phyloP scores from a whole-genome alignment of 2,329 filamentous ascomycete species.

The Trichoderma atrobrunneum region DNA sequence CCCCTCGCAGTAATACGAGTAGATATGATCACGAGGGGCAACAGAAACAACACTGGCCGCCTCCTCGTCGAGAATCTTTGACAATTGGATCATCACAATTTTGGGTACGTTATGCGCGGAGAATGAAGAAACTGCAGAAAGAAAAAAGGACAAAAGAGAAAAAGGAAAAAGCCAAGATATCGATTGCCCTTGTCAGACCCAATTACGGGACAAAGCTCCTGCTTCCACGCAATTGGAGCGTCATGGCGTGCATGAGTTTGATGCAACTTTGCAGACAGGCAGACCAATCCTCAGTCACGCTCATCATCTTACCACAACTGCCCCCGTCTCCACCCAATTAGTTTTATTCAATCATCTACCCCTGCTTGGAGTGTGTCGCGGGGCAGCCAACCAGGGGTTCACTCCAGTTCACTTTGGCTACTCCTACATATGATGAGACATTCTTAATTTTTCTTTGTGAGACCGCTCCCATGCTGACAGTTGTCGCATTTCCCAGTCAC shows the following conservation, averaged over 20 bases:
- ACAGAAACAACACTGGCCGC: conserved; percentile 39
- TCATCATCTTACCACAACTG: conserved; percentile 16
- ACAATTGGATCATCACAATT: conserved; percentile 37
- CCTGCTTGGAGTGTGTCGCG: conserved; percentile 19
- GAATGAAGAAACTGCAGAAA: background rate
- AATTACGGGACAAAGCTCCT: background rate
- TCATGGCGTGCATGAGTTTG: background rate
- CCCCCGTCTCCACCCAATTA: conserved; percentile 24
- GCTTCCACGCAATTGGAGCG: background rate
- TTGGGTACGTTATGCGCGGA: conserved; percentile 34
- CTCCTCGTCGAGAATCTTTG: conserved; percentile 49
- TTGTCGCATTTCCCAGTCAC: conserved; percentile 28
- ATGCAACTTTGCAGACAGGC: background rate
- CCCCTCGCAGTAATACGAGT: conserved; percentile 25
- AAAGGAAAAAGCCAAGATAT: background rate
- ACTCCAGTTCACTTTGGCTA: conserved; percentile 17
- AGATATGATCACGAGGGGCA: conserved; percentile 40
- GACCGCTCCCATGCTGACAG: conserved; percentile 26
- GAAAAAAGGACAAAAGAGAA: background rate
- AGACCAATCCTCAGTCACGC: conserved; percentile 3
- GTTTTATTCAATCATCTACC: conserved; percentile 5
- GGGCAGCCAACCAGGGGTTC: conserved; percentile 27
- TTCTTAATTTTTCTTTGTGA: conserved; percentile 16
- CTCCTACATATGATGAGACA: conserved; percentile 19
- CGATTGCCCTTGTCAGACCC: background rate